Percentiles rank a stretch among this genome's conserved stretches.
Conservation (phyloP, 805 yeast species). For the Metschnikowia shivogae region DNA sequence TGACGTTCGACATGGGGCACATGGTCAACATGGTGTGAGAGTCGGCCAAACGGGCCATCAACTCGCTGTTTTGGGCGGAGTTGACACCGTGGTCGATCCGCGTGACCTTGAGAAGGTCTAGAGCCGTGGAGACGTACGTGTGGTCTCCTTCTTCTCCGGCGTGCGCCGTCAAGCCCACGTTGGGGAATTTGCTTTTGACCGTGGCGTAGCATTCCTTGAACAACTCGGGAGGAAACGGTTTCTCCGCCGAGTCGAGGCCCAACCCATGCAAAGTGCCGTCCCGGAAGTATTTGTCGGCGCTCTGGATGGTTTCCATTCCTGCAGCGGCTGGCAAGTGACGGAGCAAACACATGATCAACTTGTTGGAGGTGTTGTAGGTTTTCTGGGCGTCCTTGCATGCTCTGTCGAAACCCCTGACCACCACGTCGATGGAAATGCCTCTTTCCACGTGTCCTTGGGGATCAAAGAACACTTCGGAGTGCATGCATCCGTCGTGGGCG, state of each 20-base stretch:
- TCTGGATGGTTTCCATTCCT: conserved; percentile 54
- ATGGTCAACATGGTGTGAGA: conserved; percentile 58
- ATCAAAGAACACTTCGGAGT: conserved; percentile 77
- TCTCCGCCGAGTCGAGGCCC: conserved; percentile 80
- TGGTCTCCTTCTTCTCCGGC: conserved; percentile 90
- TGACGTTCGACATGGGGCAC: conserved; percentile 77
- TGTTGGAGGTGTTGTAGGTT: conserved; percentile 61
- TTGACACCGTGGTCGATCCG: conserved; percentile 83
- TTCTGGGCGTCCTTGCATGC: conserved; percentile 62
- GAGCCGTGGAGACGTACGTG: conserved; percentile 54
- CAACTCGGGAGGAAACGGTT: conserved; percentile 69
- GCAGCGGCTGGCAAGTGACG: conserved; percentile 66
- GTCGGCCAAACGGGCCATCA: conserved; percentile 55
- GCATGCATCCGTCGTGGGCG: conserved; percentile 53
- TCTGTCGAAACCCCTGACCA: conserved; percentile 60
- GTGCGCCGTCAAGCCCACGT: conserved; percentile 70
- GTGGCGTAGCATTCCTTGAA: conserved; percentile 59
- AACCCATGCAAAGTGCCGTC: conserved; percentile 66
- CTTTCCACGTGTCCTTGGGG: conserved; percentile 81
- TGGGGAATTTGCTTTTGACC: conserved; percentile 46
- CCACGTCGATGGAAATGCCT: conserved; percentile 54
- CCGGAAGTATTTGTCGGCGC: conserved; percentile 48
- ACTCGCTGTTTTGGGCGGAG: conserved; percentile 49
- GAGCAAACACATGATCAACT: conserved; percentile 75
- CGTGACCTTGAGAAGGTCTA: conserved; percentile 50